Evolutionary conservation across 2,329 filamentous ascomycete species (phyloP), one percentile per base, ranked within the genome.

Genomic region (Claviceps monticola): DNA sequence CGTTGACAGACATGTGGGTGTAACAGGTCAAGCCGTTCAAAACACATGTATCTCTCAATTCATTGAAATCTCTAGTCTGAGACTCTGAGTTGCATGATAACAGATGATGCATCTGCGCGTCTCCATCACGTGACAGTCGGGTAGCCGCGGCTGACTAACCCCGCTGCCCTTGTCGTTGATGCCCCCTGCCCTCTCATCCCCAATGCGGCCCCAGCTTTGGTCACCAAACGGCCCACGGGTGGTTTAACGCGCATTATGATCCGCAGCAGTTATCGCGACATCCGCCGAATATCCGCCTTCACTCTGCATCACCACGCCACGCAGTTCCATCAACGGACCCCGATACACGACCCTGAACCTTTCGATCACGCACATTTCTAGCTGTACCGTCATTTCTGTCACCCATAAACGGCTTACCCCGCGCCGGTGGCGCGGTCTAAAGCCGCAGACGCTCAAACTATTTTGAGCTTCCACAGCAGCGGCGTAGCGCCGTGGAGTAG

Each of bases 281-380:
- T 55, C 39, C 51, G 49, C 42, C 46, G 17, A 42, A 29, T 49
- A 51, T 50, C 55, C 52, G 45, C 55, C 58, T 50, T 54, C 56
- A 55, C 52, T 46, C 43, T 34, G 50, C 43, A 48, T 49, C 46
- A 60, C 59, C 51, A 56, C 54, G 59, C 50, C 49, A 17, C 39
- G 42, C 36, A 44, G n/a, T 46, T 37, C 37, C 47, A 54, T 54
- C 53, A 48, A 47, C 52, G 54, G 21, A 55, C 11, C 39, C 55
- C 52, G 54, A 52, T 16, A 19, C 48, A 41, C 4, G 51, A 26
- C 9, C 23, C n/a, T 34, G 48, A 58, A 63, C 48, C 63, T 68
- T 68, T 65, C 56, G 59, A 60, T 48, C 29, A 57, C 59, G 51
- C 60, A 58, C 61, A 54, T 58, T 58, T 52, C 54, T 29, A 51